Evolutionary conservation across 768 basidiomycete genomes (phyloP), one percentile per base, ranked within the genome.

Genomic region (Lactifluus hygrophoroides): DNA sequence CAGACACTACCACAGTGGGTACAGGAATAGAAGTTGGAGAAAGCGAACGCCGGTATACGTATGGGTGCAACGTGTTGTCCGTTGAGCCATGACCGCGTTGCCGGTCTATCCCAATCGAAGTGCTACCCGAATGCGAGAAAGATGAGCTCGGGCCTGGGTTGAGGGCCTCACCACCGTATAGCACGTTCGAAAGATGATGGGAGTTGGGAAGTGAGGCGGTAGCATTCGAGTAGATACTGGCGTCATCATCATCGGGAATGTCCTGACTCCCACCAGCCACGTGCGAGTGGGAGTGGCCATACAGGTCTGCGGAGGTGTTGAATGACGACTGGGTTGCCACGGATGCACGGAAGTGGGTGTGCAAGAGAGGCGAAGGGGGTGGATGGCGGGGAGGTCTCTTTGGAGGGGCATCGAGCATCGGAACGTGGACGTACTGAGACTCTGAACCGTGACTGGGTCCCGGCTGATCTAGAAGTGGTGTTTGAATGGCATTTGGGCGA

Each of bases 1-100:
- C 40, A 13, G 83, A 84, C 37, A 86, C 72, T 51, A 86, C 72
- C 19, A 85, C 78, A 5, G 74, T 77, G 2, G 83, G 83, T 27
- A 82, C 65, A 14, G 68, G 60, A 9, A 32, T 2, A n/a, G 72
- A 30, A 27, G 21, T 51, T 3, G 17, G 47, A 37, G 40, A 62
- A 54, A 10, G 57, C 38, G 44, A 47, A 28, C 3, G 55, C 25
- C 30, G 56, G 56, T 65, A 62, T 23, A 60, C 19, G 51, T 67
- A 63, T 27, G 68, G 61, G 50, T 68, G 61, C 49, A 62, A 30
- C 27, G 47, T 44, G 42, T 51, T 46, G 35, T 49, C 47, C 23
- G 21, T 46, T 34, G 51, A 51, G 27, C 38, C 49, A 13, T 27
- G 51, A 23, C 21, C 27, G 13, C 17, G 43, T 3, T 11, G 40